Conservation (phyloP, 2,329 filamentous ascomycete genomes). For the Epichloe elymi region DNA sequence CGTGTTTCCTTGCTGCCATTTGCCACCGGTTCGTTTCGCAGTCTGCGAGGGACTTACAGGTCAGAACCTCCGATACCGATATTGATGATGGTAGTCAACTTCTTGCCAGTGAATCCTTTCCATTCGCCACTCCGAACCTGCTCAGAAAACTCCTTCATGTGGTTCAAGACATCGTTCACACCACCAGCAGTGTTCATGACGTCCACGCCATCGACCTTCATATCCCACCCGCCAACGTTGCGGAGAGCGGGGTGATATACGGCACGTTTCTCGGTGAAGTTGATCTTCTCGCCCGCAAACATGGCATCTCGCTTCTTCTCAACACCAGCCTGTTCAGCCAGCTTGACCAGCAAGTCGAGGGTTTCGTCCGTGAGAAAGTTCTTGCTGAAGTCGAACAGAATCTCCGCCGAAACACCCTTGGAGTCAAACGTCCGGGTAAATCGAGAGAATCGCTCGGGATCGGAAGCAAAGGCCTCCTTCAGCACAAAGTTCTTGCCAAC, state of each 20-base stretch:
- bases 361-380: conserved; percentile 96
- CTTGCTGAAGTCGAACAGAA: conserved; percentile 98
- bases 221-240: conserved; percentile 71
- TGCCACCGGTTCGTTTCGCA: background rate
- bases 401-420: conserved; percentile 68
- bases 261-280: conserved; percentile 94
- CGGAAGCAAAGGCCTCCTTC: conserved; percentile 83
- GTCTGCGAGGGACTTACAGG: conserved; percentile 53
- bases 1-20: background rate
- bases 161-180: conserved; percentile 79
- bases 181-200: conserved; percentile 83
- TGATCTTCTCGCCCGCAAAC: conserved; percentile 97
- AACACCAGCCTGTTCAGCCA: conserved; percentile 80
- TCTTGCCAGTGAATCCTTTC: conserved; percentile 97
- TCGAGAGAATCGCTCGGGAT: conserved; percentile 79
- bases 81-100: conserved; percentile 92
- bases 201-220: conserved; percentile 79
- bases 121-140: conserved; percentile 88
- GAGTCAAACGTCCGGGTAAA: conserved; percentile 80
- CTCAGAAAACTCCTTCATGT: conserved; percentile 98
- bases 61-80: conserved; percentile 97
- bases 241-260: conserved; percentile 92
- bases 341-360: conserved; percentile 69
- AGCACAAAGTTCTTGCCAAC: conserved; percentile 83
- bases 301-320: conserved; percentile 93